These are phyloP conservation scores for Tulasnella sp. DNA, from an alignment of 768 basidiomycete species.

Conservation along the genomic window DNA sequence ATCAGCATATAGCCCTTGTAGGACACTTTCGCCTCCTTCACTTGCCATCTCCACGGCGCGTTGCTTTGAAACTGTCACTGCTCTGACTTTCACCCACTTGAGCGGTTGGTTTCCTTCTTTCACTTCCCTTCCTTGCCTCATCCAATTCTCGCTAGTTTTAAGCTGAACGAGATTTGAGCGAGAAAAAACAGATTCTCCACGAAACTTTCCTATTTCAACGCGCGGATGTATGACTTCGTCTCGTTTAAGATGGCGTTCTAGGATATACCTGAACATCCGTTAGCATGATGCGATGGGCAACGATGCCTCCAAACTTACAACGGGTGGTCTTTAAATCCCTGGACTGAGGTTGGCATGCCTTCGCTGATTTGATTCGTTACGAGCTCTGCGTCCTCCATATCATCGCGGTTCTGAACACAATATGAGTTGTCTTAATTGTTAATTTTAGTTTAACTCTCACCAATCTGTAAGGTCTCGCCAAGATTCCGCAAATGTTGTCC, in stretches of 20 bases:
- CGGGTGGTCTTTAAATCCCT: slow-evolving; percentile 93
- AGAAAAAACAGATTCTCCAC: slow-evolving; percentile 84
- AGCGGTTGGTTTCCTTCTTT: slow-evolving; percentile 66
- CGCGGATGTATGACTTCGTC: slow-evolving; percentile 75
- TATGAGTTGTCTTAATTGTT: neutral
- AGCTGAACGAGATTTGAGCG: slow-evolving; percentile 71
- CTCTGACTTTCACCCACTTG: slow-evolving; percentile 78
- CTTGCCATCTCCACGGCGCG: slow-evolving; percentile 54
- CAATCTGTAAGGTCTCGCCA: slow-evolving; percentile 68
- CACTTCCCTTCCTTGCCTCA: slow-evolving; percentile 69
- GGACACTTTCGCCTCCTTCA: slow-evolving; percentile 29
- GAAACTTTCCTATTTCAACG: slow-evolving; percentile 79
- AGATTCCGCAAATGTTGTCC: slow-evolving; percentile 47
- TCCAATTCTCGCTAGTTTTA: slow-evolving; percentile 90
- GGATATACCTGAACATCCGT: slow-evolving; percentile 47
- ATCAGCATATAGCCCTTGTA: slow-evolving; percentile 79
- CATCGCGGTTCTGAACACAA: slow-evolving; percentile 63
- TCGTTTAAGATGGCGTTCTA: slow-evolving; percentile 75
- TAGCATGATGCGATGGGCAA: neutral
- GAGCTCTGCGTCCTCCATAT: slow-evolving; percentile 84
- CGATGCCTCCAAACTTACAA: slow-evolving; percentile 37
- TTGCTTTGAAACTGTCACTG: slow-evolving; percentile 63
- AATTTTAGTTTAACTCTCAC: slow-evolving; percentile 34
- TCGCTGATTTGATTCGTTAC: slow-evolving; percentile 62
- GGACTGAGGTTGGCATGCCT: slow-evolving; percentile 83